phyloP scores from a whole-genome alignment of 139 green algal genomes.

The Auxenochlorella pyrenoidosa region DNA sequence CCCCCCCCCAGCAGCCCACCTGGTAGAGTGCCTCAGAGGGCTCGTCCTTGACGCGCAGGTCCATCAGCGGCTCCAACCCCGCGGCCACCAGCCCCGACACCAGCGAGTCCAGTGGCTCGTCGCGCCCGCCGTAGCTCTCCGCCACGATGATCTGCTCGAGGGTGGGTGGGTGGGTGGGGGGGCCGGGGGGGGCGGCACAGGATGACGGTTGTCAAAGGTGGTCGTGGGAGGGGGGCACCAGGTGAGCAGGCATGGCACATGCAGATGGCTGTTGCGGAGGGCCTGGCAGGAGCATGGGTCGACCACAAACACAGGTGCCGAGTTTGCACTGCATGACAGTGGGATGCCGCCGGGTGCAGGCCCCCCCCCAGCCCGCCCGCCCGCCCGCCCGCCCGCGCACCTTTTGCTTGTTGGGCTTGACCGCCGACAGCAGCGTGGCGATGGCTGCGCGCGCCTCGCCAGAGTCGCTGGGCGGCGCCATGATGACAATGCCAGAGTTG shows the following conservation, averaged over 20 bases:
- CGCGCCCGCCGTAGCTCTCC: constrained; percentile 91
- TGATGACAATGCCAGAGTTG: constrained; percentile 83
- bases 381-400: background rate
- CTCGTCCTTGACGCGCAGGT: constrained; percentile 85
- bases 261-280: too few species aligned
- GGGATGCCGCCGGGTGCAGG: too few species aligned
- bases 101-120: constrained; percentile 96
- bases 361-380: constrained; percentile 36
- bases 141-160: constrained; percentile 84
- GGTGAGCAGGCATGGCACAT: too few species aligned
- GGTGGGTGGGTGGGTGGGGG: background rate
- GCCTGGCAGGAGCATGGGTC: too few species aligned
- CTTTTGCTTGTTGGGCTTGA: constrained; percentile 89
- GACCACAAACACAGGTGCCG: too few species aligned
- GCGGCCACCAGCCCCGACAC: constrained; percentile 64
- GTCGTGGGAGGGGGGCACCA: background rate
- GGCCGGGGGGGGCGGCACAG: background rate
- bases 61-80: constrained; percentile 61
- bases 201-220: too few species aligned
- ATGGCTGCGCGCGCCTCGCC: constrained; percentile 67
- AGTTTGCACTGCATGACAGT: background rate
- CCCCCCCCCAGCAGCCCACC: too few species aligned
- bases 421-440: constrained; percentile 71
- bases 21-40: constrained; percentile 49
- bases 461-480: constrained; percentile 73